Evolutionary conservation across 2,329 filamentous ascomycete species (phyloP).

Genomic region (Penicillium sp.): DNA sequence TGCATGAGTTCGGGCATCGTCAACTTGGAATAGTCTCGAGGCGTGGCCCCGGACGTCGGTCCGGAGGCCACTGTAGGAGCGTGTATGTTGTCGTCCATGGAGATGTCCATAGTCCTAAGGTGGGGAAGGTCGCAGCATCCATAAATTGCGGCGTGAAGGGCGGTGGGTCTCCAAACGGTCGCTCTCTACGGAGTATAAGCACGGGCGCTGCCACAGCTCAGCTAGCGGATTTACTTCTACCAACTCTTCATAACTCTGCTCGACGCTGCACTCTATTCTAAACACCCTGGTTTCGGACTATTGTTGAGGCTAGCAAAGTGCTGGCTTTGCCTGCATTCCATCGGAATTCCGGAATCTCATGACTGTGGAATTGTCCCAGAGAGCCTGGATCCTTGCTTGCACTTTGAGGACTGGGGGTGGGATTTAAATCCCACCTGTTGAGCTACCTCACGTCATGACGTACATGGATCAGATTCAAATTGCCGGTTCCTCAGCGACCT

Average conservation of each 20-base stretch:
- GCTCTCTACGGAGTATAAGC: slow-evolving; percentile 24
- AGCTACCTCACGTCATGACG: slow-evolving; percentile 22
- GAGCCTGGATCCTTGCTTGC: slow-evolving; percentile 3
- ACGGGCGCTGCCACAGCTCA: slow-evolving; percentile 1
- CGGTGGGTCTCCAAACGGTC: slow-evolving; percentile 16
- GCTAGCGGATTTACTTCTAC: background rate
- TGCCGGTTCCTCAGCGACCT: slow-evolving; percentile 10
- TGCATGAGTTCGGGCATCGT: slow-evolving; percentile 78
- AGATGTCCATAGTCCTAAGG: slow-evolving; percentile 51
- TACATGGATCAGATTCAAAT: slow-evolving; percentile 30
- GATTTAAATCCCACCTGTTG: slow-evolving; percentile 24
- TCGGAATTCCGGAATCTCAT: background rate
- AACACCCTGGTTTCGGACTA: background rate
- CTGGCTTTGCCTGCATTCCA: background rate
- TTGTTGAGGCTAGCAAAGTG: background rate
- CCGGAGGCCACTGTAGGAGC: slow-evolving; percentile 76
- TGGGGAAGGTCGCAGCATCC: slow-evolving; percentile 21
- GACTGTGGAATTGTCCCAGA: background rate
- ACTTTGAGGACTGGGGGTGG: background rate
- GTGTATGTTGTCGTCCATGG: slow-evolving; percentile 67
- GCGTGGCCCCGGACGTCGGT: slow-evolving; percentile 61
- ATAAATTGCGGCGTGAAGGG: slow-evolving; percentile 6
- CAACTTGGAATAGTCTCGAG: slow-evolving; percentile 66
- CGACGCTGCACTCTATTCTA: background rate
- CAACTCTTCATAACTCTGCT: background rate